A percentile compares a stretch with the other conserved stretches of the same genome.
Conservation (phyloP, 768 basidiomycete genomes). For the Omphalotus guepiniiformis region DNA sequence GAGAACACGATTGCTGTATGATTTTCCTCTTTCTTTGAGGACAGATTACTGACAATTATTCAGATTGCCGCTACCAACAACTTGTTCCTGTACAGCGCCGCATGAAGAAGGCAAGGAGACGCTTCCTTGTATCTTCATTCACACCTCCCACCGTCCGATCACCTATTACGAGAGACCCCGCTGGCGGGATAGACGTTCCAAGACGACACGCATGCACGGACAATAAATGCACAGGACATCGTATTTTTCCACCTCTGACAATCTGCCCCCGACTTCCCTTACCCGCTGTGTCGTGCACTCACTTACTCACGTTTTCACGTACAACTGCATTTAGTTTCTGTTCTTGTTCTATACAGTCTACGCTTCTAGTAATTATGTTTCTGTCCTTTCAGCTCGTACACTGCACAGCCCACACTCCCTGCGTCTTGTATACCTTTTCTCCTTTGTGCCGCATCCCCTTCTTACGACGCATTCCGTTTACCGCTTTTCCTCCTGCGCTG, state of each 20-base stretch:
- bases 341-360: constrained; percentile 2
- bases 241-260: background rate
- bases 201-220: constrained; percentile 7
- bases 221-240: constrained; percentile 3
- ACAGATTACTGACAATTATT: constrained; percentile 8
- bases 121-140: constrained; percentile 3
- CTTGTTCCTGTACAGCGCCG: constrained; percentile 81
- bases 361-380: constrained; percentile 4
- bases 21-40: constrained; percentile 12
- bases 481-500: background rate
- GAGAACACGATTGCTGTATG: constrained; percentile 97
- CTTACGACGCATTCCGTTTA: background rate
- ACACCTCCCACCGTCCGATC: constrained; percentile 3
- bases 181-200: constrained; percentile 10
- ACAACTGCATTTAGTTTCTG: constrained; percentile 1
- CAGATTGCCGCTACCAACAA: constrained; percentile 98
- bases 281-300: constrained; percentile 2
- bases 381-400: background rate
- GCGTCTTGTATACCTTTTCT: background rate
- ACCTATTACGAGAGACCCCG: constrained; percentile 7
- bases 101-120: constrained; percentile 31
- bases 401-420: background rate
- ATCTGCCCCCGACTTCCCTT: background rate
- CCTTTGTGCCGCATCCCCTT: background rate
- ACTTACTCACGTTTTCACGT: background rate